Evolutionary conservation across 306 rosid genomes (phyloP), one percentile per base, ranked within the genome.

Genomic region (Malus sieversii): DNA sequence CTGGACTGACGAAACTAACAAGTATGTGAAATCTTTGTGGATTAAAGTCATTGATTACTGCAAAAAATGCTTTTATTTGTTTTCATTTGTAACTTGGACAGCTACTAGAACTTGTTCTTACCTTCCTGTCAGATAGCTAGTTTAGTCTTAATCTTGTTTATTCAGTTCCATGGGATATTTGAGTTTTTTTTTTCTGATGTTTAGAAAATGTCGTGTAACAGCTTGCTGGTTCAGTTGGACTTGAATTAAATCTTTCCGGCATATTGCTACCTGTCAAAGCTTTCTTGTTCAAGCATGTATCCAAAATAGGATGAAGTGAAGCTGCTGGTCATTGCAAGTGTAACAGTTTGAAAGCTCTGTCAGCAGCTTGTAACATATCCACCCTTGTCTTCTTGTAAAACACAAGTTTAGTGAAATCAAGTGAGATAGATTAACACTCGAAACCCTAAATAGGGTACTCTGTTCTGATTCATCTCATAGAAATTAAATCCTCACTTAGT

Each of bases 141-240:
- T 4, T 58, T 20, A 58, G 6, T 22, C 2, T 2, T 6, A 13
- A 55, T 20, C 18, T 53, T 52, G 20, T 19, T 18, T 55, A 58
- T 22, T 6, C 10, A 38, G 40, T 73, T 73, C 5, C 75, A 72
- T 55, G 16, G 66, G 27, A 18, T 9, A 33, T 29, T 27, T 55
- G 44, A n/a, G 19, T 13, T 40, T 66, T 66, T 25, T 23, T 32
- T 35, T 35, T 9, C 73, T 53, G 27, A 75, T 45, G 20, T 10
- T n/a, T 10, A 20, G 42, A 62, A 52, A 61, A 72, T 29, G 44
- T 68, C 44, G 1, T 33, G 40, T 46, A 55, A 58, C 85, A 82
- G 85, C n/a, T 74, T 78, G 77, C 85, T 82, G 13, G 71, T 74
- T 57, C 77, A n/a, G 72, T 44, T 78, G 82, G 59, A 70, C 35